Percentiles rank a stretch among this genome's conserved stretches.
Evolutionary conservation across 2,329 filamentous ascomycete genomes (phyloP).

Genomic region (Alternaria sp.): DNA sequence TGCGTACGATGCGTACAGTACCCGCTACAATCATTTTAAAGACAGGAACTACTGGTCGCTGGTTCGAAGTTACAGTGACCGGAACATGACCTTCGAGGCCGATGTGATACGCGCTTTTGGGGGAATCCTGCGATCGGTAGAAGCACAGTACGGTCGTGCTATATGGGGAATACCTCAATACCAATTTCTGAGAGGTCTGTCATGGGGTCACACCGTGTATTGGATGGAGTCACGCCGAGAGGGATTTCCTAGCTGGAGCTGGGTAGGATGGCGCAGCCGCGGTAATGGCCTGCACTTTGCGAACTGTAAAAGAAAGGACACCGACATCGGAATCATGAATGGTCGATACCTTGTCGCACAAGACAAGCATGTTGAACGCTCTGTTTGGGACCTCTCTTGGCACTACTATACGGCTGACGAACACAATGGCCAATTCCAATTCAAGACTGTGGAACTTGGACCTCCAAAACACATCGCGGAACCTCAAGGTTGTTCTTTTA

Average conservation of each 20-base stretch:
- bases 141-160: slow-evolving; percentile 1
- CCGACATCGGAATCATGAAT: not conserved
- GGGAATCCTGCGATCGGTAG: slow-evolving; percentile 9
- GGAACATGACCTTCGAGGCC: slow-evolving; percentile 10
- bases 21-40: not conserved
- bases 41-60: not conserved
- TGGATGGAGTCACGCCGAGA: not conserved
- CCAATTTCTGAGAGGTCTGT: not conserved
- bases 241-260: slow-evolving; percentile 17
- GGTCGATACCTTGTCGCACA: not conserved
- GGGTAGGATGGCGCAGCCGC: slow-evolving; percentile 11
- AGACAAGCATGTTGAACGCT: not conserved
- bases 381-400: not conserved
- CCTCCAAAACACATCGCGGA: no score
- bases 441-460: no score
- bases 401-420: no score
- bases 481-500: no score
- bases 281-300: not conserved
- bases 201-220: slow-evolving; percentile 6
- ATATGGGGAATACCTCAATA: slow-evolving; percentile 8
- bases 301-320: not conserved
- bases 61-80: slow-evolving; percentile 8
- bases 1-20: not conserved
- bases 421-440: no score
- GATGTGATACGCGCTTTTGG: slow-evolving; percentile 12